Percentiles rank a stretch among this genome's conserved stretches.
These are phyloP conservation scores for Exophiala phaeomuriformis DNA, from an alignment of 2,329 filamentous ascomycete genomes.

Conservation along the genomic window DNA sequence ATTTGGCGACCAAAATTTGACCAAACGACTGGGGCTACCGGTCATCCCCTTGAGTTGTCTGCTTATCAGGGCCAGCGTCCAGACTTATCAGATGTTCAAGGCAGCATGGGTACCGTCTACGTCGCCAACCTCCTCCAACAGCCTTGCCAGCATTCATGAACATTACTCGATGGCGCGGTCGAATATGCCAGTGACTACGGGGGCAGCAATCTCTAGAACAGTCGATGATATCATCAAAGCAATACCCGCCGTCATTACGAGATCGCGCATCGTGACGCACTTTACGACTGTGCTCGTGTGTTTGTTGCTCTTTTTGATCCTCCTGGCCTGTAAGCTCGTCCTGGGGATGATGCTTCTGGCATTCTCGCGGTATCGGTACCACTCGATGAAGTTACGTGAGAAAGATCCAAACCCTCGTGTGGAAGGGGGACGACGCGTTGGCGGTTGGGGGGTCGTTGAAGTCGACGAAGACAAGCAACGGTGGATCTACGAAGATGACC, in stretches of 20 bases:
- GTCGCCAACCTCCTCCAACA: slow-evolving; percentile 30
- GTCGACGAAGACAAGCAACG: slow-evolving; percentile 78
- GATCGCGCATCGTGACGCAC: slow-evolving; percentile 37
- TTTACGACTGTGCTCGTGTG: slow-evolving; percentile 80
- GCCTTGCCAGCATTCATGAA: slow-evolving; percentile 39
- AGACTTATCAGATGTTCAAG: slow-evolving; percentile 97
- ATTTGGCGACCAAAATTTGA: slow-evolving; percentile 83
- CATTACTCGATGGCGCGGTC: slow-evolving; percentile 53
- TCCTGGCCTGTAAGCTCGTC: slow-evolving; percentile 76
- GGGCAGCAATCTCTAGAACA: slow-evolving; percentile 47
- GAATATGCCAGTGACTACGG: slow-evolving; percentile 52
- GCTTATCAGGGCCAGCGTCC: slow-evolving; percentile 87
- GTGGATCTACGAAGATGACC: slow-evolving; percentile 81
- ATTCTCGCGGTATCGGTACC: slow-evolving; percentile 72
- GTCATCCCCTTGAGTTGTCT: slow-evolving; percentile 87
- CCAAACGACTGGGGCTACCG: slow-evolving; percentile 79
- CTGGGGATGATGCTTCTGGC: slow-evolving; percentile 81
- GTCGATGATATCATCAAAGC: slow-evolving; percentile 35
- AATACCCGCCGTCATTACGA: slow-evolving; percentile 38
- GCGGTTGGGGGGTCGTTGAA: slow-evolving; percentile 78
- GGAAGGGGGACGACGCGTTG: slow-evolving; percentile 66
- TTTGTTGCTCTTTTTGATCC: slow-evolving; percentile 72
- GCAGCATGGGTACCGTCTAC: slow-evolving; percentile 66
- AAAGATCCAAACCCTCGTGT: slow-evolving; percentile 57
- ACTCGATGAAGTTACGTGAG: slow-evolving; percentile 68